Conservation (phyloP, 768 basidiomycete genomes). For the Krasilnikovozyma curviuscula region DNA sequence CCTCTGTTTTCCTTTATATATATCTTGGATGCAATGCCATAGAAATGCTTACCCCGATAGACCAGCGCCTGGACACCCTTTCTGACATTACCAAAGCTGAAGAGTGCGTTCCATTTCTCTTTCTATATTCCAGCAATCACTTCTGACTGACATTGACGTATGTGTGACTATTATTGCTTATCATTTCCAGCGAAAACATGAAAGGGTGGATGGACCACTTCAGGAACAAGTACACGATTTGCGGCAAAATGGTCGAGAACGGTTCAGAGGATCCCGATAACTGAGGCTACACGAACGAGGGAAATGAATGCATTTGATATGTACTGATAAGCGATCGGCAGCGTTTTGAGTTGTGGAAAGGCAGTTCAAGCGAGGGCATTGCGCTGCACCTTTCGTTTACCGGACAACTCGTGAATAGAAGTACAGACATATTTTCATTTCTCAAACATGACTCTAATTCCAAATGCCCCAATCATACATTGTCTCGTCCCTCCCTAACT, state of each 20-base stretch:
- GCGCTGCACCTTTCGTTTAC: no score
- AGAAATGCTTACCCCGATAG: conserved; percentile 82
- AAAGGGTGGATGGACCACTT: conserved; percentile 93
- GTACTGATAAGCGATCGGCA: no score
- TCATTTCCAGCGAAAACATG: conserved; percentile 62
- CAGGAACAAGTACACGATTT: conserved; percentile 73
- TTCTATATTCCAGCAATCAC: background rate
- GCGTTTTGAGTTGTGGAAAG: no score
- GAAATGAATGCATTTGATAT: no score
- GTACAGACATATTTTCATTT: no score
- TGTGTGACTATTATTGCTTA: background rate
- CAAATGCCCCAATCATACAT: no score
- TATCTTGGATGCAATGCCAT: background rate
- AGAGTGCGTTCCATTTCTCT: conserved; percentile 38
- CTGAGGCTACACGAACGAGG: no score
- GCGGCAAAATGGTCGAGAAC: conserved; percentile 73
- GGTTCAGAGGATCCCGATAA: no score
- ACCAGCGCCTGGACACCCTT: conserved; percentile 68
- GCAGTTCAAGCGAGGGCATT: no score
- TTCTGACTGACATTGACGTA: background rate
- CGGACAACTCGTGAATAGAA: no score
- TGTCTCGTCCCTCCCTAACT: no score
- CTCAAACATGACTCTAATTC: no score
- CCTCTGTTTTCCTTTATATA: conserved; percentile 1
- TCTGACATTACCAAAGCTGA: conserved; percentile 59